Conservation (phyloP, 2,329 filamentous ascomycete genomes). For the Aureobasidium sp. region DNA sequence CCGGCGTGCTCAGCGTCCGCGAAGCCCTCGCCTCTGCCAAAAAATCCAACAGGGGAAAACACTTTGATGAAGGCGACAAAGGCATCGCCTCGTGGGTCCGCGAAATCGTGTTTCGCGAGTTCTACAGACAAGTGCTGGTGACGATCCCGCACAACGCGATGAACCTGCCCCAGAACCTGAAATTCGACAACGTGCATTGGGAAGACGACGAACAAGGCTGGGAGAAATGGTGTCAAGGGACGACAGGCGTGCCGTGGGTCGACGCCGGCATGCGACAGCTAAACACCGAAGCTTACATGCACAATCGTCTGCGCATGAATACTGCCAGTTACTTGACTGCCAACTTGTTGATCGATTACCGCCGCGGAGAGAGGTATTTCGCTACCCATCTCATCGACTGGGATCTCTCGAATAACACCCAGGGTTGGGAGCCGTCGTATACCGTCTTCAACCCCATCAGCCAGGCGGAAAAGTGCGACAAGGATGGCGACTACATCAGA, state of each 20-base stretch:
- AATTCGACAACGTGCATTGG: slow-evolving; percentile 47
- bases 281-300: slow-evolving; percentile 45
- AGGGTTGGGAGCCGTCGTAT: slow-evolving; percentile 47
- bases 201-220: slow-evolving; percentile 45
- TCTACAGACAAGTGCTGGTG: slow-evolving; percentile 44
- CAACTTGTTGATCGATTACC: slow-evolving; percentile 45
- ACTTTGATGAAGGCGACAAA: slow-evolving; percentile 35
- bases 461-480: slow-evolving; percentile 35
- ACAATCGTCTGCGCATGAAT: slow-evolving; percentile 48
- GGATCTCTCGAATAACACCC: slow-evolving; percentile 45
- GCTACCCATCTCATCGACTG: slow-evolving; percentile 44
- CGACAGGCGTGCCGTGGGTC: slow-evolving; percentile 43
- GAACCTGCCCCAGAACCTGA: slow-evolving; percentile 46
- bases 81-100: slow-evolving; percentile 42
- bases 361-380: slow-evolving; percentile 45
- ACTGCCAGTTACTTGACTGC: slow-evolving; percentile 42
- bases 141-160: slow-evolving; percentile 43
- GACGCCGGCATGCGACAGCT: slow-evolving; percentile 48
- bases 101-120: slow-evolving; percentile 46
- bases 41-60: slow-evolving; percentile 36
- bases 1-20: slow-evolving; percentile 40
- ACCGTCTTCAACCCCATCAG: slow-evolving; percentile 41
- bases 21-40: slow-evolving; percentile 38
- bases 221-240: slow-evolving; percentile 43
- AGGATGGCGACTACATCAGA: slow-evolving; percentile 33